Percentiles rank a stretch among this genome's conserved stretches.
Conservation (phyloP, 2,329 filamentous ascomycete species). For the Chaetomium olivaceum region DNA sequence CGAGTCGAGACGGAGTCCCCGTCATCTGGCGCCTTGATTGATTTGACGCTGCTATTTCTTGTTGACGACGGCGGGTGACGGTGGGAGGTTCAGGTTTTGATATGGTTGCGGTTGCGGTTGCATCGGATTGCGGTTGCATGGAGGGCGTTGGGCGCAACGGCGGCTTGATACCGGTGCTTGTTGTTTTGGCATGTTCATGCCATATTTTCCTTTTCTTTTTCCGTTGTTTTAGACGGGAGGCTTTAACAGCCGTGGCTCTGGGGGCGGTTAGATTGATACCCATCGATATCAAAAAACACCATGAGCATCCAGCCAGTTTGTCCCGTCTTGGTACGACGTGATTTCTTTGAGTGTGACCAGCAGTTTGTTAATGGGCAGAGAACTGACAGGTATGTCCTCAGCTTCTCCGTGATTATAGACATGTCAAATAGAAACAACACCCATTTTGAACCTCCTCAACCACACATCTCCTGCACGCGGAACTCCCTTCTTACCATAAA, state of each 20-base stretch:
- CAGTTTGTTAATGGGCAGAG: neutral
- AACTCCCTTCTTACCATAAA: too few relatives aligned
- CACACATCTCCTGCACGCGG: too few relatives aligned
- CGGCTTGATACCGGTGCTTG: neutral
- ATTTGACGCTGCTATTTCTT: neutral
- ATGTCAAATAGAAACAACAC: too few relatives aligned
- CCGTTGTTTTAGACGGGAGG: neutral
- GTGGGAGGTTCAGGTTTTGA: neutral
- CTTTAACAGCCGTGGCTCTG: neutral
- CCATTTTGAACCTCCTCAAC: too few relatives aligned
- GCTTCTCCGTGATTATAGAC: too few relatives aligned
- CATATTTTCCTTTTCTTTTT: neutral
- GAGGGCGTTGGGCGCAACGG: neutral
- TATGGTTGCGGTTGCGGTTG: neutral
- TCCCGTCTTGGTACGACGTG: neutral
- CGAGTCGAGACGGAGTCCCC: neutral
- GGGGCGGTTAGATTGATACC: neutral
- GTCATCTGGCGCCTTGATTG: conserved; percentile 15
- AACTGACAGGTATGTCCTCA: too few relatives aligned
- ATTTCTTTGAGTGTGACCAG: neutral
- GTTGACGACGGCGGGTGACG: too few relatives aligned
- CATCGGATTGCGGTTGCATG: too few relatives aligned
- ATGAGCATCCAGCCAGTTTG: neutral
- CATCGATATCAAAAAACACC: neutral
- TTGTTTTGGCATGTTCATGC: neutral